phyloP scores from a whole-genome alignment of 2,329 filamentous ascomycete species.

The Fusarium sp. region DNA sequence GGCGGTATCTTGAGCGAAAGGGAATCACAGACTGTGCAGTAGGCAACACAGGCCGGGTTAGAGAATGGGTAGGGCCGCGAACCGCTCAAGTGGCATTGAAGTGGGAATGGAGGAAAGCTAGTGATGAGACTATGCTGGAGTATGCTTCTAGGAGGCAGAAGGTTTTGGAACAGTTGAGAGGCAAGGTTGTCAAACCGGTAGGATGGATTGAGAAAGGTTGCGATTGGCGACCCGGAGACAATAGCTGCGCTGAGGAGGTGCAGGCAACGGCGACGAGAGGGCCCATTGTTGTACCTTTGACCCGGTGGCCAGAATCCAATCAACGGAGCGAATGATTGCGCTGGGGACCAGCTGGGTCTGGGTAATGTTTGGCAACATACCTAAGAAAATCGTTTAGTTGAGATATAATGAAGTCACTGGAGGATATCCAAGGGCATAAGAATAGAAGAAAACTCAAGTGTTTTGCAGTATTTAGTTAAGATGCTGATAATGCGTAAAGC shows the following conservation, averaged over 20 bases:
- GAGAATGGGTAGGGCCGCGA: background rate
- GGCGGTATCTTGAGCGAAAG: background rate
- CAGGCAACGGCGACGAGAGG: too few species aligned
- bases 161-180: background rate
- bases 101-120: conserved; percentile 7
- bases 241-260: background rate
- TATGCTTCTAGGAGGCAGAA: background rate
- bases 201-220: background rate
- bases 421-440: too few species aligned
- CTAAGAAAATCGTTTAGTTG: too few species aligned
- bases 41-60: background rate
- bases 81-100: background rate
- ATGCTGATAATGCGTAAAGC: too few species aligned
- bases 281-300: too few species aligned
- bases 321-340: too few species aligned
- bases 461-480: too few species aligned
- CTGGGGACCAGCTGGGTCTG: too few species aligned
- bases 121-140: background rate
- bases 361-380: too few species aligned
- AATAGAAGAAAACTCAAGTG: too few species aligned
- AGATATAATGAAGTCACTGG: too few species aligned
- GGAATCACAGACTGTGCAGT: background rate
- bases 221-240: background rate
- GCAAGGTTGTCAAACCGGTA: background rate
- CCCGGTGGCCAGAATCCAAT: too few species aligned